Evolutionary conservation across 108 stramenopile species (phyloP).

Genomic region (Discostella pseudostelligera): DNA sequence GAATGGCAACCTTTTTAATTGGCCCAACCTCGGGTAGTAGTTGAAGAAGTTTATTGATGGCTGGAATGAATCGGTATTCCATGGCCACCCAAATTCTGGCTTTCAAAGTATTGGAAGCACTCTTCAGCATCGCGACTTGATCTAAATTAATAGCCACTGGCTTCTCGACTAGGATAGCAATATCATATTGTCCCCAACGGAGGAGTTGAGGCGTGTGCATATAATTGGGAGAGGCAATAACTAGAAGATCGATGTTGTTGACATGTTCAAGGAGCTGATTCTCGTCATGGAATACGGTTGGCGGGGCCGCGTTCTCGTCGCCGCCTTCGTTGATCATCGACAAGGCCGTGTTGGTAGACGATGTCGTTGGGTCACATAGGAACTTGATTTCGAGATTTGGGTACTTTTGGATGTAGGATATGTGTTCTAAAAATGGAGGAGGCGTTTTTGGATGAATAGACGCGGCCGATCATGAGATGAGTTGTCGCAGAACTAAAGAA

Average conservation of each 20-base stretch:
- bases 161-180: conserved; percentile 77
- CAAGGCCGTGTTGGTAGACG: conserved; percentile 40
- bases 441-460: too few species aligned
- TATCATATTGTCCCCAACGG: conserved; percentile 61
- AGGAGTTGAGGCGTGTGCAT: conserved; percentile 72
- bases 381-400: conserved; percentile 56
- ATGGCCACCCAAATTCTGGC: conserved; percentile 85
- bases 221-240: conserved; percentile 82
- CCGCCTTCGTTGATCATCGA: conserved; percentile 25
- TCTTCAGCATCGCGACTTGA: conserved; percentile 57
- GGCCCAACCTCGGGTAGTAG: conserved; percentile 70
- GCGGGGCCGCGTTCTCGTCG: conserved; percentile 5
- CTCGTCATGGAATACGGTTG: conserved; percentile 53
- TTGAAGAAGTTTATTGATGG: conserved; percentile 67
- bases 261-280: conserved; percentile 59
- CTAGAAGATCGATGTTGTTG: conserved; percentile 70
- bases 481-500: conserved; percentile 2
- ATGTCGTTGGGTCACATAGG: conserved; percentile 73
- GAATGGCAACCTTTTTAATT: conserved; percentile 79
- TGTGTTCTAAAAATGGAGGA: conserved; percentile 58
- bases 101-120: conserved; percentile 45
- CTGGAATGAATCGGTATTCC: conserved; percentile 88
- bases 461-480: neutral
- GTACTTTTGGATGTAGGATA: conserved; percentile 78
- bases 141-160: conserved; percentile 76